These are phyloP conservation scores for Oemleria cerasiformis DNA, from an alignment of 306 rosid species.

Conservation along the genomic window DNA sequence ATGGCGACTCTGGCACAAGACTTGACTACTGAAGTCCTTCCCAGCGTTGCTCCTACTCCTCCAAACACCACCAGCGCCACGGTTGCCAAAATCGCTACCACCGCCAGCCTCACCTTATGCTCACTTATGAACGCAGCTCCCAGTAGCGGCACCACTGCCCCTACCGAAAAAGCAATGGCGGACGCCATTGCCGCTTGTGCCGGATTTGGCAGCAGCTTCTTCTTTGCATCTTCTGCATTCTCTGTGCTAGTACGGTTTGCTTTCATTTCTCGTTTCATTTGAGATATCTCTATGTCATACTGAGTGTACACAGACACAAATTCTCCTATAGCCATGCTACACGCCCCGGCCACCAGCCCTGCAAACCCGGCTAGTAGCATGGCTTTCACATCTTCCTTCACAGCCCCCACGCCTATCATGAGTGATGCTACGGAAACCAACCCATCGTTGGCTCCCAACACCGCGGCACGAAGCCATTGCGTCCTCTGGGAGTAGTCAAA, in stretches of 20 bases:
- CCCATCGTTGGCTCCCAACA: constrained; percentile 62
- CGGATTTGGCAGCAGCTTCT: constrained; percentile 42
- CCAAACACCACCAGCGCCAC: constrained; percentile 46
- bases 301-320: constrained; percentile 56
- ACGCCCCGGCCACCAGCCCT: constrained; percentile 54
- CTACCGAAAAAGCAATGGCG: constrained; percentile 48
- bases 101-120: constrained; percentile 39
- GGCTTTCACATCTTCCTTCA: constrained; percentile 35
- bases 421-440: constrained; percentile 50
- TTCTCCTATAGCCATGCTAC: constrained; percentile 65
- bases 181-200: constrained; percentile 57
- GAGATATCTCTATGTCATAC: constrained; percentile 46
- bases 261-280: constrained; percentile 35
- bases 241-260: not conserved
- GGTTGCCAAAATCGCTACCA: constrained; percentile 41
- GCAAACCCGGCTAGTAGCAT: constrained; percentile 60
- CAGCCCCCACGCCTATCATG: constrained; percentile 63
- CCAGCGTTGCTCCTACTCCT: constrained; percentile 40
- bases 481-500: constrained; percentile 44
- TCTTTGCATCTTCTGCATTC: constrained; percentile 13
- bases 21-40: constrained; percentile 34
- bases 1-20: constrained; percentile 40
- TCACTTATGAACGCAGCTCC: constrained; percentile 44
- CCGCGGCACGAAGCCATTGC: constrained; percentile 52
- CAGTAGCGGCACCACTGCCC: constrained; percentile 49